Conservation (phyloP, 1,284 basidiomycete species). For the Ustilago trichophora region DNA sequence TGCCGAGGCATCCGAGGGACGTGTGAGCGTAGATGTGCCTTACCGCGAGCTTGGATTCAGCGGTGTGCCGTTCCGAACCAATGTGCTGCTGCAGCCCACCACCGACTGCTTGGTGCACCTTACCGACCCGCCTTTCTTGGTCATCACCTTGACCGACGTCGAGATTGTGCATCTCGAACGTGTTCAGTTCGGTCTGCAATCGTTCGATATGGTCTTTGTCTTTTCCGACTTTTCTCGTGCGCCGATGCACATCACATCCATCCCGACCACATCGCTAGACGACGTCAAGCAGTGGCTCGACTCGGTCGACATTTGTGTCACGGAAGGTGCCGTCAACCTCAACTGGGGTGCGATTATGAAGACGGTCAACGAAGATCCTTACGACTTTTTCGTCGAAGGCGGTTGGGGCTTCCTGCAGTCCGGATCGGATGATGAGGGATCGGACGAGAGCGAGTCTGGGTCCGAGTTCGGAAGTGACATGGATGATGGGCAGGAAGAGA, state of each 20-base stretch:
- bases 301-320: conserved; percentile 88
- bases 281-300: conserved; percentile 80
- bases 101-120: conserved; percentile 97
- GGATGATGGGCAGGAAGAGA: conserved; percentile 63
- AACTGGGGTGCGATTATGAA: conserved; percentile 92
- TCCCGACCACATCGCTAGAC: conserved; percentile 59
- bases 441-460: conserved; percentile 55
- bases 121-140: conserved; percentile 93
- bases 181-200: conserved; percentile 94
- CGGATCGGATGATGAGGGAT: conserved; percentile 36
- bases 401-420: conserved; percentile 87
- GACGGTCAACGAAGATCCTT: conserved; percentile 72
- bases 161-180: conserved; percentile 97
- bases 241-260: conserved; percentile 73
- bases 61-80: conserved; percentile 94
- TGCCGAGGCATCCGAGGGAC: conserved; percentile 81
- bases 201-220: conserved; percentile 96
- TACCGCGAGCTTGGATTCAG: conserved; percentile 97
- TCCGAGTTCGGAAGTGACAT: conserved; percentile 65
- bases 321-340: conserved; percentile 95
- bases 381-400: conserved; percentile 93
- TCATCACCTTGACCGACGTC: conserved; percentile 91
- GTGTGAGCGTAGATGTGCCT: conserved; percentile 92
- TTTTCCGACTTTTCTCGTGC: conserved; percentile 94
- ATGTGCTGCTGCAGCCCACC: conserved; percentile 92